These are phyloP conservation scores for Kwoniella dendrophila DNA, from an alignment of 768 basidiomycete species.

Conservation along the genomic window DNA sequence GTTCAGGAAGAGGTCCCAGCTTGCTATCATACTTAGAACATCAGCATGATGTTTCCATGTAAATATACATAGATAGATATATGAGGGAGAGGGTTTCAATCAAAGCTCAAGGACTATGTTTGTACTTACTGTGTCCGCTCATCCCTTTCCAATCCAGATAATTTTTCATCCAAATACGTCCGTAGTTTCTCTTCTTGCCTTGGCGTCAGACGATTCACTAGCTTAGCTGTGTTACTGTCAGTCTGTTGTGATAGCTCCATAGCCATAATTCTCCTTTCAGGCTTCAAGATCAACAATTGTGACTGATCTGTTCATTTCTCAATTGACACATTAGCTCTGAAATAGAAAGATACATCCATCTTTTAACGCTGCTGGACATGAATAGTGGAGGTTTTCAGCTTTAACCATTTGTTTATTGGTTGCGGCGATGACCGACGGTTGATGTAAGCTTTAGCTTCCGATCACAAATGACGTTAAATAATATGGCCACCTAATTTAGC, in stretches of 20 bases:
- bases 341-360: background rate
- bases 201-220: conserved; percentile 25
- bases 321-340: background rate
- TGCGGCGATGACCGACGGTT: background rate
- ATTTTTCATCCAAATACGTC: conserved; percentile 30
- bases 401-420: background rate
- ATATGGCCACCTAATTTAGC: no score
- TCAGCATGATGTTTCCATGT: no score
- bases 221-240: no score
- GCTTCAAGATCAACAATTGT: no score
- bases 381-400: background rate
- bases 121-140: conserved; percentile 30
- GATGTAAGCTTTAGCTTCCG: background rate
- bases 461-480: background rate
- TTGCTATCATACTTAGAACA: no score
- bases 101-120: no score
- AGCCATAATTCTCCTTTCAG: no score
- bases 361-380: conserved; percentile 11
- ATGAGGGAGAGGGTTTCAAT: no score
- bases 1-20: conserved; percentile 19
- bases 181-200: conserved; percentile 28
- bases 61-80: no score
- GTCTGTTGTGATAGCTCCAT: no score
- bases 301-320: no score
- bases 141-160: conserved; percentile 32